Evolutionary conservation across 2,329 filamentous ascomycete species (phyloP).

Genomic region (Domatiomyces catenatus): DNA sequence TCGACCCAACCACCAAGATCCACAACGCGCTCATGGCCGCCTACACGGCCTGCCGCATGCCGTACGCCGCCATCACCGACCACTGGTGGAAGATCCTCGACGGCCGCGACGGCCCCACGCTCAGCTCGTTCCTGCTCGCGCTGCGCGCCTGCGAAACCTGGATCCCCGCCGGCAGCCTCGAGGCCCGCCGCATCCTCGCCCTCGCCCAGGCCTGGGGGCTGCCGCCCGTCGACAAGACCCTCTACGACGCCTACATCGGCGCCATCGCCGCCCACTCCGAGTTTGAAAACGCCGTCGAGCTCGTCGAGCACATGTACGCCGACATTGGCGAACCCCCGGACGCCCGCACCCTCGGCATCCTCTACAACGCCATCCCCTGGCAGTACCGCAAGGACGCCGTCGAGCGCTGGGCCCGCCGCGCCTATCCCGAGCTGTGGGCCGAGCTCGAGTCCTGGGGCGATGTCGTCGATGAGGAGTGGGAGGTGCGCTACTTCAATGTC

Average conservation of each 20-base stretch:
- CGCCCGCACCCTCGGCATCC: conserved; percentile 51
- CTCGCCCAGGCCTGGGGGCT: conserved; percentile 58
- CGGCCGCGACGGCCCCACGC: conserved; percentile 71
- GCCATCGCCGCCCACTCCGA: conserved; percentile 60
- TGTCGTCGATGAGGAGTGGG: conserved; percentile 17
- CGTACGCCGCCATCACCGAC: conserved; percentile 48
- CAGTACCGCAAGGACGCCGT: conserved; percentile 52
- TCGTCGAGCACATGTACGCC: conserved; percentile 52
- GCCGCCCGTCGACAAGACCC: conserved; percentile 48
- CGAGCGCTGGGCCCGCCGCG: conserved; percentile 55
- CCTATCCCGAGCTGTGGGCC: conserved; percentile 55
- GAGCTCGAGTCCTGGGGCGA: conserved; percentile 35
- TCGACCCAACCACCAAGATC: conserved; percentile 58
- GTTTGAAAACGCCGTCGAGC: conserved; percentile 49
- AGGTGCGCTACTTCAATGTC: conserved; percentile 17
- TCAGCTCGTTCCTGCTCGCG: conserved; percentile 63
- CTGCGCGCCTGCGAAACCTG: conserved; percentile 61
- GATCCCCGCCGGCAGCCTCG: conserved; percentile 27
- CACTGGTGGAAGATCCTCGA: conserved; percentile 74
- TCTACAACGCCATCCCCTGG: conserved; percentile 59
- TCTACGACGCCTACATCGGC: conserved; percentile 64
- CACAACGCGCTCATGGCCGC: conserved; percentile 79
- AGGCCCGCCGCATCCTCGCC: conserved; percentile 37
- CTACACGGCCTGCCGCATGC: conserved; percentile 54
- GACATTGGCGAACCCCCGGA: conserved; percentile 54